Percentiles rank a stretch among this genome's conserved stretches.
Evolutionary conservation across 331 rosid species (phyloP).

Genomic region (Pyracantha coccinea): DNA sequence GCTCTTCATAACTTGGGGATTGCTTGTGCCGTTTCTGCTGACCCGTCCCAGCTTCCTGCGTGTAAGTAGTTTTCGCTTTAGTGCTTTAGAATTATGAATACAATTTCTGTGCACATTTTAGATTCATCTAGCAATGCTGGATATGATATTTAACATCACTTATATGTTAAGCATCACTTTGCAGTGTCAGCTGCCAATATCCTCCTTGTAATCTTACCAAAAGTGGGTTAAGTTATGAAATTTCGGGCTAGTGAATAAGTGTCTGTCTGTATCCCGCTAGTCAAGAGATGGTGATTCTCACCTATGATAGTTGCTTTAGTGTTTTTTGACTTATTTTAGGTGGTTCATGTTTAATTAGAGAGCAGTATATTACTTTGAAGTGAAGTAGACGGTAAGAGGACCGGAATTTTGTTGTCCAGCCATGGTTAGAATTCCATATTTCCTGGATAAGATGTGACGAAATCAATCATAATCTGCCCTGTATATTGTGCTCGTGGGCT

Average conservation of each 20-base stretch:
- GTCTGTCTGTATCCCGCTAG: not conserved
- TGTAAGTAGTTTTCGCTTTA: constrained; percentile 38
- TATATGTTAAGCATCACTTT: not conserved
- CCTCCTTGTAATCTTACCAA: not conserved
- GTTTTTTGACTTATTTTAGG: not conserved
- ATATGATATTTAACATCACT: not conserved
- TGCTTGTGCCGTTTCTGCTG: constrained; percentile 93
- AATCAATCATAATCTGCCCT: not conserved
- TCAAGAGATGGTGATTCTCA: not conserved
- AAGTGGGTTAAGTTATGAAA: not conserved
- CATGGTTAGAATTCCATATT: not conserved
- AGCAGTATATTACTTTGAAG: not conserved
- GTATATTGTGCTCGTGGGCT: not conserved
- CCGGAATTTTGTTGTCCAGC: not conserved
- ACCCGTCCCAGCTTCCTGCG: constrained; percentile 82
- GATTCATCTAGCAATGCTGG: not conserved
- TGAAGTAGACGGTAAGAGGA: not conserved
- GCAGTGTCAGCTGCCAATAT: not conserved
- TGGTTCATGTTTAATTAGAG: not conserved
- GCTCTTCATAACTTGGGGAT: constrained; percentile 97
- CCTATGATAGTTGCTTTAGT: not conserved
- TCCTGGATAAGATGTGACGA: not conserved
- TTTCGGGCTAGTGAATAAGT: not conserved
- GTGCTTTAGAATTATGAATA: not conserved
- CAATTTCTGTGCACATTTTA: not conserved